Evolutionary conservation across 306 rosid genomes (phyloP).

Genomic region (Mimosa pudica): DNA sequence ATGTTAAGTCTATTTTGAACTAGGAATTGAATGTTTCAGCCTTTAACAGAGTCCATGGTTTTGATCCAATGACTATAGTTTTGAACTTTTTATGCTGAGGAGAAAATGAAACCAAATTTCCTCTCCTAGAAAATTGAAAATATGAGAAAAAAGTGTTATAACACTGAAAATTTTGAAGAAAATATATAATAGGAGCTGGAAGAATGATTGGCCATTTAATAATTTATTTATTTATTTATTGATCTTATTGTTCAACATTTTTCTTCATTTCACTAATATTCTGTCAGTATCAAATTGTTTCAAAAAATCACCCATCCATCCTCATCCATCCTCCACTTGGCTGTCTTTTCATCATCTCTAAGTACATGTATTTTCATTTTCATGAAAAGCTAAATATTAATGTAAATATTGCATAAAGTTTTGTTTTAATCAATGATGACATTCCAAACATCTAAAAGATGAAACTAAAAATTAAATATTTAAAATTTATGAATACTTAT

Average conservation of each 20-base stretch:
- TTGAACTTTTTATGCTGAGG: not conserved
- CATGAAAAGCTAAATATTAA: not conserved
- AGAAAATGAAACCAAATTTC: not conserved
- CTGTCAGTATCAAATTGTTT: not conserved
- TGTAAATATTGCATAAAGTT: not conserved
- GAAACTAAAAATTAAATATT: not conserved
- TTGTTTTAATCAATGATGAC: not conserved
- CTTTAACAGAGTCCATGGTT: not conserved
- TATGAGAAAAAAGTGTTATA: not conserved
- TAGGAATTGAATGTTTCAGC: not conserved
- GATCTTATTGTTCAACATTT: not conserved
- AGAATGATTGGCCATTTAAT: not conserved
- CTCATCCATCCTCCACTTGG: not conserved
- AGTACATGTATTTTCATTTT: not conserved
- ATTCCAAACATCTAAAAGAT: not conserved
- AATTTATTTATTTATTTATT: not conserved
- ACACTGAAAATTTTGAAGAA: not conserved
- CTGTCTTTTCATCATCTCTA: not conserved
- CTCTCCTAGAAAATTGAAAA: not conserved
- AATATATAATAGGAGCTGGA: not conserved
- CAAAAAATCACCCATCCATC: not conserved
- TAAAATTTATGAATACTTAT: not conserved
- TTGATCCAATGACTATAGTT: not conserved
- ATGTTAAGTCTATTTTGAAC: not conserved
- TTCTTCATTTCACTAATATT: not conserved